Evolutionary conservation across 768 basidiomycete genomes (phyloP), one percentile per base, ranked within the genome.

Genomic region (Suillus placidus): DNA sequence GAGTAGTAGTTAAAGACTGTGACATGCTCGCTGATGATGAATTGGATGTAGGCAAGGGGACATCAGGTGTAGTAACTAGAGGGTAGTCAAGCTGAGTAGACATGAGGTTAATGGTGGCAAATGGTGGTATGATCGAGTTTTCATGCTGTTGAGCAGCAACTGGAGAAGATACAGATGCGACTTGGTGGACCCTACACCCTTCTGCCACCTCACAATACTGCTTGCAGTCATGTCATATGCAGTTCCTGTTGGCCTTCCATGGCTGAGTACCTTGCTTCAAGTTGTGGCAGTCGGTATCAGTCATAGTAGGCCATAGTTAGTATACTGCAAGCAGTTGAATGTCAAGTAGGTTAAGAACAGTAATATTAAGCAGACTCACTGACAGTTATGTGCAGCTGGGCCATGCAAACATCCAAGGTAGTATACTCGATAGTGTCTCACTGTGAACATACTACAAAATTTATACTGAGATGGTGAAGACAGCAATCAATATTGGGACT

Each of bases 401-500:
- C n/a, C n/a, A 40, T 40, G 14, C 14, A 40, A 40, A 16, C 38
- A 40, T 40, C n/a, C n/a, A n/a, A n/a, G n/a, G n/a, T n/a, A n/a
- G n/a, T n/a, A n/a, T n/a, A n/a, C n/a, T n/a, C n/a, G n/a, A n/a
- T n/a, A n/a, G n/a, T n/a, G n/a, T n/a, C n/a, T n/a, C n/a, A n/a
- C n/a, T n/a, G n/a, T n/a, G n/a, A n/a, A 5, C 12, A 12, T 7
- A 54, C 54, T 34, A 55, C 54, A 55, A 55, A 55, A 6, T 56
- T 56, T 56, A 56, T 56, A 56, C 55, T 56, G 34, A 56, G 55
- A 35, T 2, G 55, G 55, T 6, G 13, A 55, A n/a, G n/a, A n/a
- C n/a, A n/a, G n/a, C n/a, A n/a, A n/a, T 55, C 32, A 55, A 55
- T 55, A 55, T 55, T 18, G 9, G 52, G 52, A 35, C 54, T 35